Conservation (phyloP, 2,329 filamentous ascomycete genomes). For the Penicillium hesseltinei region DNA sequence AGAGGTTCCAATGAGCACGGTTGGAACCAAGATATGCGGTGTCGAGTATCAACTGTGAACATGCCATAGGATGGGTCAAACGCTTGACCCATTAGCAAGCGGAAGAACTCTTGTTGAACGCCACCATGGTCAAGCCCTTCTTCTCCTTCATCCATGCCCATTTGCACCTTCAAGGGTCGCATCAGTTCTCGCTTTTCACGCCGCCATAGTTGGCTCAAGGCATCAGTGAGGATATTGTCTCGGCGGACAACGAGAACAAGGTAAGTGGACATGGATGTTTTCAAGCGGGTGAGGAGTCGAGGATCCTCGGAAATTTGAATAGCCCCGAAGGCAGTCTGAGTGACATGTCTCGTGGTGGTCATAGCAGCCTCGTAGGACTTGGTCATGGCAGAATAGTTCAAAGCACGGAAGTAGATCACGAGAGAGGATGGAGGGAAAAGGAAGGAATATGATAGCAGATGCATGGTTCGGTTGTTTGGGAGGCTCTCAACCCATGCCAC, state of each 20-base stretch:
- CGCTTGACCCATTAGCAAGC: constrained; percentile 74
- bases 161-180: constrained; percentile 81
- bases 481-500: constrained; percentile 65
- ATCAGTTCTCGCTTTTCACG: constrained; percentile 77
- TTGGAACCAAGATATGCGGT: constrained; percentile 82
- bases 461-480: constrained; percentile 62
- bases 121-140: constrained; percentile 91
- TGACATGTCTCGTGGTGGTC: constrained; percentile 46
- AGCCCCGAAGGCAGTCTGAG: constrained; percentile 45
- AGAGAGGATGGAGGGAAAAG: constrained; percentile 72
- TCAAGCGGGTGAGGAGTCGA: constrained; percentile 62
- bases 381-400: constrained; percentile 86
- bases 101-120: constrained; percentile 95
- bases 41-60: constrained; percentile 75
- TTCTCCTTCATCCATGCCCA: constrained; percentile 79
- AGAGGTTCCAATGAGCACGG: constrained; percentile 76
- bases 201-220: constrained; percentile 86
- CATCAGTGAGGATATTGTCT: constrained; percentile 66
- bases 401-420: constrained; percentile 79
- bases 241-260: constrained; percentile 68
- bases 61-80: constrained; percentile 71
- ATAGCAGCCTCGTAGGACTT: constrained; percentile 69
- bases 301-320: constrained; percentile 56
- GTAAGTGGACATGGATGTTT: constrained; percentile 67
- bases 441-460: constrained; percentile 77